Conservation (phyloP, 1,284 basidiomycete species). For the Xerocomus nothofagi region DNA sequence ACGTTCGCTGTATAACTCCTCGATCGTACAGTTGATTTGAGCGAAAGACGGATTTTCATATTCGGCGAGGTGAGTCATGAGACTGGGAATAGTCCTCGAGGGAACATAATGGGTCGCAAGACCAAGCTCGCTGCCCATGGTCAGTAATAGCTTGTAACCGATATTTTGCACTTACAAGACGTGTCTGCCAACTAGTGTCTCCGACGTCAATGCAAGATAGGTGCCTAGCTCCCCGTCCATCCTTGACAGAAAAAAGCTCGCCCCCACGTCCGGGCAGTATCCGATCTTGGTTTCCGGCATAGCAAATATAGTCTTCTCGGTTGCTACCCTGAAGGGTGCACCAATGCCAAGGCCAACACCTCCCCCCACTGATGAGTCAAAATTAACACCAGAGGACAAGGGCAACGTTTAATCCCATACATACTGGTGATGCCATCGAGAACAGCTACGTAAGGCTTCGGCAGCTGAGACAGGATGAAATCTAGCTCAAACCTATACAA, state of each 20-base stretch:
- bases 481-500: conserved; percentile 80
- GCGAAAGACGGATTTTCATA: conserved; percentile 53
- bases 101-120: conserved; percentile 91
- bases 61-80: conserved; percentile 61
- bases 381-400: conserved; percentile 19
- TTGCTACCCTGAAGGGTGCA: conserved; percentile 91
- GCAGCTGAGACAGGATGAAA: conserved; percentile 76
- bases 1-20: conserved; percentile 64
- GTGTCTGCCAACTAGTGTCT: conserved; percentile 70
- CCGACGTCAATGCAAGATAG: conserved; percentile 90
- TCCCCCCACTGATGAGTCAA: conserved; percentile 81
- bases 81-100: conserved; percentile 67
- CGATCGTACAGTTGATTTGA: conserved; percentile 60
- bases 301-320: conserved; percentile 89
- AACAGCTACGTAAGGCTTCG: conserved; percentile 87
- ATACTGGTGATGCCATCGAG: conserved; percentile 91
- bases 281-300: conserved; percentile 98
- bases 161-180: conserved; percentile 66
- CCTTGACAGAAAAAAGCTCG: conserved; percentile 85
- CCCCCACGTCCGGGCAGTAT: conserved; percentile 90
- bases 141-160: conserved; percentile 11
- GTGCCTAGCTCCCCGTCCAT: conserved; percentile 92
- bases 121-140: conserved; percentile 69
- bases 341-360: conserved; percentile 91
- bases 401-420: conserved; percentile 35